A percentile compares a stretch with the other conserved stretches of the same genome.
phyloP scores from a whole-genome alignment of 768 basidiomycete species.

The Chalciporus piperatus region DNA sequence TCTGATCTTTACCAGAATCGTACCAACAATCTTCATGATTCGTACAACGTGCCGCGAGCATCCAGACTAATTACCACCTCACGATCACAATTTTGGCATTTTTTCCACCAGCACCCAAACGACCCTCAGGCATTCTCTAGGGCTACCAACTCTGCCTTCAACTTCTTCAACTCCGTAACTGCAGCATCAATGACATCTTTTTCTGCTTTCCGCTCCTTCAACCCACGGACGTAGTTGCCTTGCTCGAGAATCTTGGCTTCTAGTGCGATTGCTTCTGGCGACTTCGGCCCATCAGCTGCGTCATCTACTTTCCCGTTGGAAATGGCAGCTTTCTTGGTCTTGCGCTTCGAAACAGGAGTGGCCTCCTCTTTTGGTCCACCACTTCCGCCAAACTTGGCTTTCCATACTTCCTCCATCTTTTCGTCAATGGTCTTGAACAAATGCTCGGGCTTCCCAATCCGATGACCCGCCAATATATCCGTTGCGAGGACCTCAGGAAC shows the following conservation, averaged over 20 bases:
- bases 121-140: slow-evolving; percentile 15
- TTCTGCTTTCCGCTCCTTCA: slow-evolving; percentile 53
- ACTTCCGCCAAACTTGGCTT: slow-evolving; percentile 73
- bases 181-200: slow-evolving; percentile 46
- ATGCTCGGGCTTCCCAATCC: slow-evolving; percentile 81
- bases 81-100: not conserved
- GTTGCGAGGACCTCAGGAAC: slow-evolving; percentile 70
- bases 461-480: slow-evolving; percentile 87
- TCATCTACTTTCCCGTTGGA: slow-evolving; percentile 45
- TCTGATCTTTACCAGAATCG: not conserved
- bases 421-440: slow-evolving; percentile 95
- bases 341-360: slow-evolving; percentile 45
- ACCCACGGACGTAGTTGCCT: slow-evolving; percentile 64
- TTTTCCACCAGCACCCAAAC: not conserved
- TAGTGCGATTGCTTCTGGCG: slow-evolving; percentile 66
- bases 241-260: slow-evolving; percentile 77
- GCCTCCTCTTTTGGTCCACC: slow-evolving; percentile 41
- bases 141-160: slow-evolving; percentile 55
- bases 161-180: slow-evolving; percentile 59
- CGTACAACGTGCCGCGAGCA: not conserved
- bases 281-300: slow-evolving; percentile 53
- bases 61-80: not conserved
- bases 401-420: slow-evolving; percentile 81
- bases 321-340: slow-evolving; percentile 52
- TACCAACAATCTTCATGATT: not conserved